Evolutionary conservation across 2,329 filamentous ascomycete species (phyloP).

Genomic region (Aspergillus glaucus): DNA sequence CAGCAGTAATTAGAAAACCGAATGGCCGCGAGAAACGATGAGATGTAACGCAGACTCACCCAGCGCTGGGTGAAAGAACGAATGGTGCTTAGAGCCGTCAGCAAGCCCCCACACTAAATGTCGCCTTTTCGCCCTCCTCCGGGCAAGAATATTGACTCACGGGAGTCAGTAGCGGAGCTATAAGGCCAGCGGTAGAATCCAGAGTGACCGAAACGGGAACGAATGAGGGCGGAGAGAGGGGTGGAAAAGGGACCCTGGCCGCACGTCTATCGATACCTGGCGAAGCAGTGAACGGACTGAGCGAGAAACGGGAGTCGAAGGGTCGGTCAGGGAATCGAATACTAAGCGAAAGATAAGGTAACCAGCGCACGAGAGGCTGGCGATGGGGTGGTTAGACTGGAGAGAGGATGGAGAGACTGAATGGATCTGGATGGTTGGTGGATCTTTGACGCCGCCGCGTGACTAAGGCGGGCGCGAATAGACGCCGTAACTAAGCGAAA

Average conservation of each 20-base stretch:
- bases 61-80: background rate
- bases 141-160: background rate
- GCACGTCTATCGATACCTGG: constrained; percentile 5
- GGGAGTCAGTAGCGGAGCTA: background rate
- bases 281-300: background rate
- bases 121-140: background rate
- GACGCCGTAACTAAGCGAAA: constrained; percentile 36
- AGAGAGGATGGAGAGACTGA: constrained; percentile 18
- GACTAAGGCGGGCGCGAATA: constrained; percentile 24
- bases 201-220: constrained; percentile 7
- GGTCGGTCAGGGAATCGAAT: constrained; percentile 1
- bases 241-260: constrained; percentile 19
- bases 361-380: constrained; percentile 7
- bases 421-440: constrained; percentile 31
- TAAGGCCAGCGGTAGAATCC: constrained; percentile 4
- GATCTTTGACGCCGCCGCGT: constrained; percentile 33
- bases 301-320: background rate
- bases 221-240: constrained; percentile 22
- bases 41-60: background rate
- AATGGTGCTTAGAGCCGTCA: background rate
- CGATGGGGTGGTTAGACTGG: constrained; percentile 3
- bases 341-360: background rate
- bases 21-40: background rate
- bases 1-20: constrained; percentile 3
- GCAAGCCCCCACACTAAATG: background rate